Evolutionary conservation across 2,329 filamentous ascomycete genomes (phyloP), one percentile per base, ranked within the genome.

Genomic region (Leptoxyphium fumago): DNA sequence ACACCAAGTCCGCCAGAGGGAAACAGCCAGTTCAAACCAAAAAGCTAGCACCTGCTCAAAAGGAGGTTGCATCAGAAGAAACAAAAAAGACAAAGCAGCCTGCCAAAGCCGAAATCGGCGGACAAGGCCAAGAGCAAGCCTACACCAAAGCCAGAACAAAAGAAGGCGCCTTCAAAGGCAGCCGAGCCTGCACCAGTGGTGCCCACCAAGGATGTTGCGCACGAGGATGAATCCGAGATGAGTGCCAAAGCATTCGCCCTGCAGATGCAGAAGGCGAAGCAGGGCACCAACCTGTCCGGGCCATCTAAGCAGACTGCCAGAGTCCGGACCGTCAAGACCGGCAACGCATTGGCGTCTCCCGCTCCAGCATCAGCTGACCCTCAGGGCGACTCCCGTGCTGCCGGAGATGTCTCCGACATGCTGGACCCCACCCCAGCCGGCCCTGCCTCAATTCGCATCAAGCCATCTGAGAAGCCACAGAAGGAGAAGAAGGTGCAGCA

Each of bases 391-490:
- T 66, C 71, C 41, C 62, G 61, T 36, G 62, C 67, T 32, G 72
- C 75, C 47, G 77, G 74, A 44, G 84, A 84, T 59, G 77, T 95
- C 45, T 82, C 82, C 44, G 89, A 95, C 64, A 96, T 96, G 89
- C 78, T 96, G 13, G 87, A 94, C 64, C 70, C 82, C 41, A 66
- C 75, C 38, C 63, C 75, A 2, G 61, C 77, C 34, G 82, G 77
- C 43, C 82, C 86, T 18, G 79, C 80, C 0, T 77, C 93, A 40
- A 71, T 95, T 48, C 84, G 84, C 48, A 71, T 96, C 50, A 91
- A 82, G 44, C 78, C 80, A 60, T 75, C 64, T 56, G 74, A 65
- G 60, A 77, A 72, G 66, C 66, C 68, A 15, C 62, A 64, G 50
- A 64, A 66, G 45, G 48, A 63, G 29, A 63, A 73, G 59, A 75